phyloP scores from a whole-genome alignment of 164 flowering plant genomes.

The Pachysandra terminalis region DNA sequence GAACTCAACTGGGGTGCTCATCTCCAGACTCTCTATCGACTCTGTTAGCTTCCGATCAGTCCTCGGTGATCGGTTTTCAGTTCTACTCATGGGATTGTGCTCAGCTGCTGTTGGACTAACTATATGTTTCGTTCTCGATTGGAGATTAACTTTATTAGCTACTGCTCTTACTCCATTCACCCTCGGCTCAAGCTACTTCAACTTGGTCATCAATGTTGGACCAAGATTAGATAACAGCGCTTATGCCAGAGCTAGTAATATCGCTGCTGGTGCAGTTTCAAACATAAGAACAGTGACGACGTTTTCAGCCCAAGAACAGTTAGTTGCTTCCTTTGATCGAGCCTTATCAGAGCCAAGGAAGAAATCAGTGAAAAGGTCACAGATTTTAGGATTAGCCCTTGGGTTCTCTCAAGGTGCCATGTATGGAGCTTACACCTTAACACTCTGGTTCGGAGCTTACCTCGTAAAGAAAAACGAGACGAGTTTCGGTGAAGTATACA shows the following conservation, averaged over 20 bases:
- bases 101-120: slow-evolving; percentile 61
- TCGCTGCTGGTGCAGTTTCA: slow-evolving; percentile 71
- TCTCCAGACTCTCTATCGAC: slow-evolving; percentile 56
- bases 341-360: slow-evolving; percentile 54
- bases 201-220: slow-evolving; percentile 59
- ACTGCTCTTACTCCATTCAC: slow-evolving; percentile 63
- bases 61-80: slow-evolving; percentile 60
- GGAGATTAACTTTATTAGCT: slow-evolving; percentile 56
- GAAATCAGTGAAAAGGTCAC: slow-evolving; percentile 48
- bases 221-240: slow-evolving; percentile 54
- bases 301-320: slow-evolving; percentile 54
- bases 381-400: slow-evolving; percentile 51
- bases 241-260: slow-evolving; percentile 65
- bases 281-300: slow-evolving; percentile 66
- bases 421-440: slow-evolving; percentile 74
- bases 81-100: slow-evolving; percentile 60
- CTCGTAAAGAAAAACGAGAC: slow-evolving; percentile 36
- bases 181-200: slow-evolving; percentile 75
- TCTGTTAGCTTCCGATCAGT: slow-evolving; percentile 55
- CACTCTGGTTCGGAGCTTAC: slow-evolving; percentile 59
- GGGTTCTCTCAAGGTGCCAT: slow-evolving; percentile 75
- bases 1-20: slow-evolving; percentile 59
- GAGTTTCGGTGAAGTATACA: slow-evolving; percentile 48
- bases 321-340: slow-evolving; percentile 50
- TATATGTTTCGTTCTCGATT: slow-evolving; percentile 33